Percentiles rank a stretch among this genome's conserved stretches.
Conservation (phyloP, 495 filamentous ascomycete species). For the Jackrogersella minutella region DNA sequence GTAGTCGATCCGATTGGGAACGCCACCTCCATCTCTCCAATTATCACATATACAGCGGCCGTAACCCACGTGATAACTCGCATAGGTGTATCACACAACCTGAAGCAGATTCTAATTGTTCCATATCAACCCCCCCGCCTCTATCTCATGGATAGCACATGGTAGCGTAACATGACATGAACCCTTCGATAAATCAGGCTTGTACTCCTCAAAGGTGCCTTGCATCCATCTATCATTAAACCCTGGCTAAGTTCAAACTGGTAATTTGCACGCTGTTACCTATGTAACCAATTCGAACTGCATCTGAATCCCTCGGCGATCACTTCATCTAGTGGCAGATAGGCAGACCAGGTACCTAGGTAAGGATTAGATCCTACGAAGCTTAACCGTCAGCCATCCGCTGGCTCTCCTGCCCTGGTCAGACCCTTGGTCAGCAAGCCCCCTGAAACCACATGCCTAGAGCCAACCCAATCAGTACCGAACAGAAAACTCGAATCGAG, state of each 20-base stretch:
- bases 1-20: slow-evolving; percentile 9
- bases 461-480: slow-evolving; percentile 18
- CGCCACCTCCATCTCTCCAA: not conserved
- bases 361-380: slow-evolving; percentile 31
- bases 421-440: slow-evolving; percentile 32
- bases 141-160: slow-evolving; percentile 22
- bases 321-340: slow-evolving; percentile 18
- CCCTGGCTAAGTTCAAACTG: not conserved
- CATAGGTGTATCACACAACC: slow-evolving; percentile 13
- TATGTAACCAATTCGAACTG: not conserved
- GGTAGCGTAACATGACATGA: slow-evolving; percentile 23
- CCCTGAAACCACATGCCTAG: slow-evolving; percentile 33
- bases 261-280: slow-evolving; percentile 3
- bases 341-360: not conserved
- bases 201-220: slow-evolving; percentile 15
- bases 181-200: not conserved
- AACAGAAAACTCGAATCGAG: not conserved
- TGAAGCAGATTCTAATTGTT: not conserved
- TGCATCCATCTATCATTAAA: slow-evolving; percentile 5
- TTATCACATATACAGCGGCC: not conserved
- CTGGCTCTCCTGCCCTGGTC: slow-evolving; percentile 4
- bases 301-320: slow-evolving; percentile 29
- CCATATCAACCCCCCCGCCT: not conserved
- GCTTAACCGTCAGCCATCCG: slow-evolving; percentile 25
- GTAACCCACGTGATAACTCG: slow-evolving; percentile 19